Base-by-base conservation (phyloP, 768 basidiomycete species). In the Hygrocybe punicea region DNA sequence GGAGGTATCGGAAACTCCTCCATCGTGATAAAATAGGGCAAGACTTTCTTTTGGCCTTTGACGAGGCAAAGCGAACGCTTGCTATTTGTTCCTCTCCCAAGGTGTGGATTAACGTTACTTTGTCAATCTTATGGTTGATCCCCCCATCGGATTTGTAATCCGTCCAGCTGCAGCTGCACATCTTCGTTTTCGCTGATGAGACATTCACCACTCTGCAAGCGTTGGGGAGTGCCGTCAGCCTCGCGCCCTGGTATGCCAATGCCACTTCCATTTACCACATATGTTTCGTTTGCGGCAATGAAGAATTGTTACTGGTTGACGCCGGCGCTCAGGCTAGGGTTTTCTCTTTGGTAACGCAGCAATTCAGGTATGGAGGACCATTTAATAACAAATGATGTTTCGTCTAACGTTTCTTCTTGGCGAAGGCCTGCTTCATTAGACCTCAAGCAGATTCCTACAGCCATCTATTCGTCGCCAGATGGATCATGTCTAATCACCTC, bases 261-360 rank as follows among this genome's bases (percentile, higher is more conserved):
- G 54, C 8, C 3, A 35, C n/a, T 24, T 54, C 54, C 4, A 71
- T 84, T 13, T 56, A 48, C 2, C 69, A 70, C 14, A 70, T 76
- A 1, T 73, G 75, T 40, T 83, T 84, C 56, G 71, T 82, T 1
- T 67, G 67, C 46, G 80, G 81, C 5, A 75, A 63, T 33, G 84
- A 85, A 58, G 84, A 85, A 54, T 48, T 85, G 2, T 60, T 81
- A 0, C 63, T 85, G 0, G 68, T 84, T 4, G 84, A 85, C 57
- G 72, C 73, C 0, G 60, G 56, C 3, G 68, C 69, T 0, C 72
- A 73, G 14, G 80, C 73, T 1, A 69, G 84, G 16, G 71, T 85
- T n/a, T 84, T 77, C 59, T 85, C 84, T 1, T 60, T 83, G 46
- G 68, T 80, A 2, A 80, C 81, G 0, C 74, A 79, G 55, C 79